These are phyloP conservation scores for Fusarium sp. DNA, from an alignment of 2,329 filamentous ascomycete species.

Conservation along the genomic window DNA sequence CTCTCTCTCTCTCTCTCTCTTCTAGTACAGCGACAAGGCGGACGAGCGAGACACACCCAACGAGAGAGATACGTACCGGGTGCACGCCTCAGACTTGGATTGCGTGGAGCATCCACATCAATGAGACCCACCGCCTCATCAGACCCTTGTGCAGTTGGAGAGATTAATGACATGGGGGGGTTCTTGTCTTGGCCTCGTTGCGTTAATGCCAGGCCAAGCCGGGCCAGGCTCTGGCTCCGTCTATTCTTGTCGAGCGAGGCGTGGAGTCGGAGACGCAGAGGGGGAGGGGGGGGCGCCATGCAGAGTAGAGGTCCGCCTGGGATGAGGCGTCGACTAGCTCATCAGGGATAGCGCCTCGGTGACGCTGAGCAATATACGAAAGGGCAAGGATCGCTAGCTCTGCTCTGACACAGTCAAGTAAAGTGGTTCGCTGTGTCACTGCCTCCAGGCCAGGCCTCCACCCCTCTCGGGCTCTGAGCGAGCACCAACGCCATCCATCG, in stretches of 20 bases:
- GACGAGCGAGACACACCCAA: constrained; percentile 38
- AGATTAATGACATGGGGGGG: constrained; percentile 51
- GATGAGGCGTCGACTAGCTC: constrained; percentile 43
- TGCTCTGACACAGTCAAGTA: constrained; percentile 59
- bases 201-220: constrained; percentile 47
- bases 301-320: constrained; percentile 50
- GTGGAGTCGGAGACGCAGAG: constrained; percentile 22
- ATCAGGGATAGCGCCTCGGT: constrained; percentile 50
- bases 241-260: constrained; percentile 55
- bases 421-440: constrained; percentile 51
- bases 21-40: constrained; percentile 39
- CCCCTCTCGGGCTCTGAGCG: too few species aligned
- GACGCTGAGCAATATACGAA: constrained; percentile 61
- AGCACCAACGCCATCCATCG: constrained; percentile 48
- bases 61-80: constrained; percentile 38
- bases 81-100: constrained; percentile 47
- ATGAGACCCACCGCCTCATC: constrained; percentile 45
- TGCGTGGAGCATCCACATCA: constrained; percentile 51
- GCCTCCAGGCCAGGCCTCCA: constrained; percentile 30
- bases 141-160: constrained; percentile 46
- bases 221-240: constrained; percentile 34
- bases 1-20: constrained; percentile 16
- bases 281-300: constrained; percentile 29
- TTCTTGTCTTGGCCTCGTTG: constrained; percentile 46
- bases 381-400: constrained; percentile 53